phyloP scores from a whole-genome alignment of 1,139 yeast genomes.

The Tardiomyces depauwii region DNA sequence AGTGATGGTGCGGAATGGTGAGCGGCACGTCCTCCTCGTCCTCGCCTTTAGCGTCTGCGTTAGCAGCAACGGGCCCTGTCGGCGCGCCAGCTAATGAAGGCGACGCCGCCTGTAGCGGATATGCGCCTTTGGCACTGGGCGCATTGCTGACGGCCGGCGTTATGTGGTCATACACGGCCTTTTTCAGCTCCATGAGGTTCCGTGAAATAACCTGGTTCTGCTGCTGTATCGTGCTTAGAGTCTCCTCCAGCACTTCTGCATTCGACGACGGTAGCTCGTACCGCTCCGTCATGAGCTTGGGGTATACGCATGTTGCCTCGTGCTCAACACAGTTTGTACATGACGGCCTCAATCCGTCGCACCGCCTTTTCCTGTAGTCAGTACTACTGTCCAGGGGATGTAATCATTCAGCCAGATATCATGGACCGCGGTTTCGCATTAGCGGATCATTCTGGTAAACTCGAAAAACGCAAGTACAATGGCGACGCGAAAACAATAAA shows the following conservation, averaged over 20 bases:
- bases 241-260: neutral
- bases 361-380: conserved; percentile 10
- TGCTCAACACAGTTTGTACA: conserved; percentile 9
- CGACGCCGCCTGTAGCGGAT: too few relatives aligned
- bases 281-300: conserved; percentile 8
- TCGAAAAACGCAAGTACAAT: neutral
- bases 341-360: conserved; percentile 10
- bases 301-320: conserved; percentile 9
- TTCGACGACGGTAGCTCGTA: neutral
- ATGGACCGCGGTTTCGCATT: too few relatives aligned
- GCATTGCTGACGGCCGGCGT: neutral
- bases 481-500: neutral
- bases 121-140: conserved; percentile 1
- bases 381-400: too few relatives aligned
- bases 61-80: too few relatives aligned
- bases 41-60: neutral
- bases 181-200: conserved; percentile 1
- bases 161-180: neutral
- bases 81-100: too few relatives aligned
- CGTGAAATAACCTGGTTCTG: conserved; percentile 1
- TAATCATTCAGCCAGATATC: too few relatives aligned
- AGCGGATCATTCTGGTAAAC: neutral
- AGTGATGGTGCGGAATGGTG: conserved; percentile 10
- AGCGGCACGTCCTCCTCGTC: conserved; percentile 2
- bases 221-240: neutral